phyloP scores from a whole-genome alignment of 805 yeast species.

The Groenewaldozyma salmanticensis region DNA sequence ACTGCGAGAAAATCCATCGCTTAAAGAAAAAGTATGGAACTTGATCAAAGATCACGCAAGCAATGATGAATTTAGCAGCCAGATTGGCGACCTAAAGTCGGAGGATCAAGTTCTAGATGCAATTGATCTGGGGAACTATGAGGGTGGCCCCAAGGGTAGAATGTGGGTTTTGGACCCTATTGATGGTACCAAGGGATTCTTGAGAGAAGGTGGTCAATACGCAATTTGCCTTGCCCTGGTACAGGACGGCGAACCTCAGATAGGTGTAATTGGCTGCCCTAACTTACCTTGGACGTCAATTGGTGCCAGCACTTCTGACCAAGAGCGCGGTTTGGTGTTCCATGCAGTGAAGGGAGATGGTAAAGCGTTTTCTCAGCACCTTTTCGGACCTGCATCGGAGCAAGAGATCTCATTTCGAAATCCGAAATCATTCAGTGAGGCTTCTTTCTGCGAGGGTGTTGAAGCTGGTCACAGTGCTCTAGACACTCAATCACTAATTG shows the following conservation, averaged over 20 bases:
- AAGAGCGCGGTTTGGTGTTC: conserved; percentile 53
- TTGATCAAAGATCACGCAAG: conserved; percentile 48
- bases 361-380: conserved; percentile 42
- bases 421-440: conserved; percentile 31
- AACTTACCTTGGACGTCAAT: conserved; percentile 51
- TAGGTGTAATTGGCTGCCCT: conserved; percentile 97
- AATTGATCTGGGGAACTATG: conserved; percentile 70
- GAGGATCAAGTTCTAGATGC: conserved; percentile 46
- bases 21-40: conserved; percentile 47
- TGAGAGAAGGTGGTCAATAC: conserved; percentile 83
- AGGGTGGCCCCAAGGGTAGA: conserved; percentile 72
- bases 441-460: conserved; percentile 83
- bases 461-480: conserved; percentile 94
- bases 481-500: conserved; percentile 71
- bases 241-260: conserved; percentile 71
- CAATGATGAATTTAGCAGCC: conserved; percentile 28
- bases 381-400: conserved; percentile 33
- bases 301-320: conserved; percentile 24
- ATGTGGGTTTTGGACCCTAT: conserved; percentile 98
- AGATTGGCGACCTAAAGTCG: conserved; percentile 22
- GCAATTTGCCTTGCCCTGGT: conserved; percentile 91
- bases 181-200: conserved; percentile 95
- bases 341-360: conserved; percentile 63
- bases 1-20: conserved; percentile 41
- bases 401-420: conserved; percentile 32